These are phyloP conservation scores for Cryptosporidium sp. DNA, from an alignment of 169 alveolate species.

Conservation along the genomic window DNA sequence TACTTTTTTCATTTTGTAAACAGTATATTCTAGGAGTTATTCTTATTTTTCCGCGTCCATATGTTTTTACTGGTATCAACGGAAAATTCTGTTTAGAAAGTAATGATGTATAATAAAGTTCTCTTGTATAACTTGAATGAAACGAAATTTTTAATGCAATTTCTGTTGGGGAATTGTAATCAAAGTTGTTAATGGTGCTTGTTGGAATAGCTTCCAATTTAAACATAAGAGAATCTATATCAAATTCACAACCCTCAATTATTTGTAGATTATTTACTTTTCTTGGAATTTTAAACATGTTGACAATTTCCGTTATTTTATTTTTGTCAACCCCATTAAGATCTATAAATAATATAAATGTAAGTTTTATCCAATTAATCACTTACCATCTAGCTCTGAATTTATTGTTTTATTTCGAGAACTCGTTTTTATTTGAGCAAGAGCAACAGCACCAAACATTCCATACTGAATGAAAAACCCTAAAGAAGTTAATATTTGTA, in stretches of 20 bases:
- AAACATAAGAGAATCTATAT: slow-evolving; percentile 5
- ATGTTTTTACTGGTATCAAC: slow-evolving; percentile 52
- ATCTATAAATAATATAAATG: not conserved
- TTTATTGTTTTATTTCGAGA: not conserved
- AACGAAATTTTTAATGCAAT: slow-evolving; percentile 65
- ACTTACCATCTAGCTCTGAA: slow-evolving; percentile 46
- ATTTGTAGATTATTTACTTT: slow-evolving; percentile 29
- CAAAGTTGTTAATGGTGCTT: not conserved
- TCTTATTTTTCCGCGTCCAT: slow-evolving; percentile 59
- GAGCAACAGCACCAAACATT: slow-evolving; percentile 72
- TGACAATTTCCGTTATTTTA: slow-evolving; percentile 48
- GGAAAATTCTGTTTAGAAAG: slow-evolving; percentile 64
- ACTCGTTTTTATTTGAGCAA: slow-evolving; percentile 32
- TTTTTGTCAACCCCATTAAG: slow-evolving; percentile 17
- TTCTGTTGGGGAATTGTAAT: slow-evolving; percentile 4
- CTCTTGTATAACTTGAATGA: slow-evolving; percentile 66
- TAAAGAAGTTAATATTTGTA: not conserved
- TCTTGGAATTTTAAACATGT: slow-evolving; percentile 45
- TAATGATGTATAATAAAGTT: slow-evolving; percentile 47
- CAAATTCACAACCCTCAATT: slow-evolving; percentile 42
- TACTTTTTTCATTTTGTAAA: slow-evolving; percentile 15
- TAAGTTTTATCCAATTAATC: not conserved
- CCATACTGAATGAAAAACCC: slow-evolving; percentile 70
- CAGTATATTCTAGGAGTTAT: slow-evolving; percentile 70
- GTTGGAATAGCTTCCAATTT: not conserved